Evolutionary conservation across 305 asterid genomes (phyloP).

Genomic region (Fraxinus paxiana): DNA sequence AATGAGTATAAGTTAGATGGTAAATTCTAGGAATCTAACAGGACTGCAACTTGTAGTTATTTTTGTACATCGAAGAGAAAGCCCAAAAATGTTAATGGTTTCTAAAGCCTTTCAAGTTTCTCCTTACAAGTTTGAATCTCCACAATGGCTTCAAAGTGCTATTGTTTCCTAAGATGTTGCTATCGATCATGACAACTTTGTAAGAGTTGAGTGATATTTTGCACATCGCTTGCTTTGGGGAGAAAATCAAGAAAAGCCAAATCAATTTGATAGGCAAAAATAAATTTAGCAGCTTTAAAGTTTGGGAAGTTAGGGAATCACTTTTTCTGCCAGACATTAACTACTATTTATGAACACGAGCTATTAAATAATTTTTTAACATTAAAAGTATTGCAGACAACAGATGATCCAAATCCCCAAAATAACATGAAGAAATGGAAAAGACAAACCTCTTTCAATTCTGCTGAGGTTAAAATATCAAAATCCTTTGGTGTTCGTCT

Average conservation of each 20-base stretch:
- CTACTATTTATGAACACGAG: neutral
- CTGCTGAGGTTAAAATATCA: conserved; percentile 85
- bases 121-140: neutral
- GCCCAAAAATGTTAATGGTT: neutral
- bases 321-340: neutral
- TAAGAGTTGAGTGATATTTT: neutral
- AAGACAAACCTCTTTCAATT: conserved; percentile 61
- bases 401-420: conserved; percentile 11
- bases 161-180: neutral
- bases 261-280: neutral
- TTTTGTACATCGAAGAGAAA: neutral
- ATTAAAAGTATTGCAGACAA: neutral
- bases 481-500: conserved; percentile 78
- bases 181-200: neutral
- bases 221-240: neutral
- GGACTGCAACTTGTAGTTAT: neutral
- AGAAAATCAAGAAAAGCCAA: neutral
- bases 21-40: neutral
- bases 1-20: neutral
- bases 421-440: conserved; percentile 1
- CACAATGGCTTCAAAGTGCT: neutral
- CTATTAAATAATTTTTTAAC: neutral
- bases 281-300: neutral
- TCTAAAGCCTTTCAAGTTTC: neutral
- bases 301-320: neutral